Conservation (phyloP, 176 grass and related monocot species). For the Rhynchospora breviuscula region DNA sequence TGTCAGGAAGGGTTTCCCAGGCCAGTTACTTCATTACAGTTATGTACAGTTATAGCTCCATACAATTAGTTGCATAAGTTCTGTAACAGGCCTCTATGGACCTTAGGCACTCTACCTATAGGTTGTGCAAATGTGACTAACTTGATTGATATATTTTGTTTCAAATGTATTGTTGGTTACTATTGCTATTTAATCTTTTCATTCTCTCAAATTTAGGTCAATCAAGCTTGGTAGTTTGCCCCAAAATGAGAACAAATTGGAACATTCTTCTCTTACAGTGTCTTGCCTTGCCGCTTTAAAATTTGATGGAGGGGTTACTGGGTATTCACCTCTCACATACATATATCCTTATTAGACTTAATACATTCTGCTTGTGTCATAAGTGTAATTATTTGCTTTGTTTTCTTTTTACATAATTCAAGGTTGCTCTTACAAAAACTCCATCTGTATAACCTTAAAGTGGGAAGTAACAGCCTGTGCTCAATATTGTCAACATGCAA, state of each 20-base stretch:
- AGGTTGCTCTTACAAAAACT: slow-evolving; percentile 27
- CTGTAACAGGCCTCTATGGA: not conserved
- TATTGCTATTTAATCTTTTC: not conserved
- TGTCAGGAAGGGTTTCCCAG: too few relatives aligned
- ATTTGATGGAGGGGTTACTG: slow-evolving; percentile 29
- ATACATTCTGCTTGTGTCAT: not conserved
- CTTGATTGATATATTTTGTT: too few relatives aligned
- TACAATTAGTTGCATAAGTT: not conserved
- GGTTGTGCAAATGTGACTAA: too few relatives aligned
- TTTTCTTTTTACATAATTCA: not conserved
- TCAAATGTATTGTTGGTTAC: too few relatives aligned
- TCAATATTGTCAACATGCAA: slow-evolving; percentile 18
- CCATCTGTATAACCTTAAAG: slow-evolving; percentile 32
- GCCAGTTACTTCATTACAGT: too few relatives aligned
- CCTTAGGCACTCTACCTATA: not conserved
- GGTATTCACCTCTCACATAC: slow-evolving; percentile 12
- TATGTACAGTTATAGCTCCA: too few relatives aligned
- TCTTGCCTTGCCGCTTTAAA: slow-evolving; percentile 36
- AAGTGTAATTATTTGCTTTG: not conserved
- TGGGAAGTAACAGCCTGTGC: not conserved
- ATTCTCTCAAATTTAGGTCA: slow-evolving; percentile 28
- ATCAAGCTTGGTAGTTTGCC: slow-evolving; percentile 31
- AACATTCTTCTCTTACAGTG: slow-evolving; percentile 30
- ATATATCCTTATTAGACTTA: not conserved
- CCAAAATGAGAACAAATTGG: not conserved